These are phyloP conservation scores for Russula brevipes DNA, from an alignment of 768 basidiomycete species.

Conservation along the genomic window DNA sequence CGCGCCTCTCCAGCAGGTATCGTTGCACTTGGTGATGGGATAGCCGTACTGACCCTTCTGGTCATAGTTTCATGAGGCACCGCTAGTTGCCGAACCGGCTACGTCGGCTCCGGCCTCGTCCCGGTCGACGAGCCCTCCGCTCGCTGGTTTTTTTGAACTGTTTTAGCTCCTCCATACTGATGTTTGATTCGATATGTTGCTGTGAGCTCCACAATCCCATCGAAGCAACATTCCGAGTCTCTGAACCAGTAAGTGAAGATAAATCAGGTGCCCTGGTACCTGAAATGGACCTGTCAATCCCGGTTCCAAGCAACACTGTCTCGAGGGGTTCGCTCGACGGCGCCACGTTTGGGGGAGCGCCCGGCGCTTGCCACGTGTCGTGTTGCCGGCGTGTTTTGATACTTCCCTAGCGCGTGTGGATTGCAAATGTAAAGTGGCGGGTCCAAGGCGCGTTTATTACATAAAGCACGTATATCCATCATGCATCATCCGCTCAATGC, in stretches of 20 bases:
- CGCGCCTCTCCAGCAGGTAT: constrained; percentile 8
- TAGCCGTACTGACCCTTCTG: constrained; percentile 6
- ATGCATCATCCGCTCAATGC: constrained; percentile 8
- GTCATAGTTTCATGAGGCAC: constrained; percentile 8
- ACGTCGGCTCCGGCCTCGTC: neutral
- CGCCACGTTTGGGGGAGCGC: constrained; percentile 13
- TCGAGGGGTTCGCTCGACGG: constrained; percentile 12
- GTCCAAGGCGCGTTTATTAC: constrained; percentile 20
- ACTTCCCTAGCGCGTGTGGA: constrained; percentile 2
- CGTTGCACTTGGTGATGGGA: constrained; percentile 17
- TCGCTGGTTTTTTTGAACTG: neutral
- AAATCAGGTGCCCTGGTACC: constrained; percentile 17
- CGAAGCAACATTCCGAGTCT: neutral
- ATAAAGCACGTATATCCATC: constrained; percentile 8
- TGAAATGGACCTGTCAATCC: constrained; percentile 15
- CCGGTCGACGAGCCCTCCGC: neutral
- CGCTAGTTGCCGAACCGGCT: constrained; percentile 12
- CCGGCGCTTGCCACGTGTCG: constrained; percentile 20
- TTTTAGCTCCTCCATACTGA: neutral
- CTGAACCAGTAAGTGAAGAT: neutral
- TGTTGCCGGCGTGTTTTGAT: constrained; percentile 12
- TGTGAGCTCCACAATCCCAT: neutral
- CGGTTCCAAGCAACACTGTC: constrained; percentile 13
- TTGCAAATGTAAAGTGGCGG: constrained; percentile 18
- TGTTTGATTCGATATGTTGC: too few species aligned